Conservation (phyloP, 2,329 filamentous ascomycete species). For the Trichophyton equinum region DNA sequence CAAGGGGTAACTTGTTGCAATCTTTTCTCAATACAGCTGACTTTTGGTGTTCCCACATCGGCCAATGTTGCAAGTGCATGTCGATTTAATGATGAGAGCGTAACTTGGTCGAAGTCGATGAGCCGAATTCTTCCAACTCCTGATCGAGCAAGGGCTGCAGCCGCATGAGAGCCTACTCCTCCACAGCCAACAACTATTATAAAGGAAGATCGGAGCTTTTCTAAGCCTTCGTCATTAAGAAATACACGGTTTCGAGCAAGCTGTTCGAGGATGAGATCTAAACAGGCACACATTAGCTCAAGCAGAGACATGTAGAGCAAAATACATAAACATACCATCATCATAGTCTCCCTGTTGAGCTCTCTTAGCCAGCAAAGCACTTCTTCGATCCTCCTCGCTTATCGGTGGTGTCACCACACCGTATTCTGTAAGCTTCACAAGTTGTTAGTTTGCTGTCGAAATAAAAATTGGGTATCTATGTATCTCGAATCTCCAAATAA, state of each 20-base stretch:
- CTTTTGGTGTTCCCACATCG: conserved; percentile 87
- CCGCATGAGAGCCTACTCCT: conserved; percentile 86
- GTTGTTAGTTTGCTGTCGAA: conserved; percentile 23
- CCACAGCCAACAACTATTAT: conserved; percentile 86
- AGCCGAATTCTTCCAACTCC: conserved; percentile 79
- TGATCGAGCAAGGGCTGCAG: conserved; percentile 72
- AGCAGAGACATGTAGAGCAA: neutral
- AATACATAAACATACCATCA: conserved; percentile 36
- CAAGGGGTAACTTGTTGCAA: conserved; percentile 82
- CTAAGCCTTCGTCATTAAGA: conserved; percentile 66
- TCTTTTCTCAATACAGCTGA: conserved; percentile 65
- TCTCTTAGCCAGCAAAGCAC: conserved; percentile 45
- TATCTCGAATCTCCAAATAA: neutral
- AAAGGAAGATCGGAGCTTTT: conserved; percentile 66
- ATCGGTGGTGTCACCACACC: conserved; percentile 27
- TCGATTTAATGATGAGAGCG: conserved; percentile 84
- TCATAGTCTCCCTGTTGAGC: conserved; percentile 53
- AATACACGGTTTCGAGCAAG: conserved; percentile 88
- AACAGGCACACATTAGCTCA: conserved; percentile 6
- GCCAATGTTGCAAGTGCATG: conserved; percentile 89
- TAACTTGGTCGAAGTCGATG: conserved; percentile 96
- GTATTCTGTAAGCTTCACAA: conserved; percentile 39
- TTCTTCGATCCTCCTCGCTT: conserved; percentile 45
- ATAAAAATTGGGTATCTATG: neutral
- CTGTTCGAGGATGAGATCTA: conserved; percentile 84